Evolutionary conservation across 2,329 filamentous ascomycete genomes (phyloP), one percentile per base, ranked within the genome.

Genomic region (Aspergillus fischeri): DNA sequence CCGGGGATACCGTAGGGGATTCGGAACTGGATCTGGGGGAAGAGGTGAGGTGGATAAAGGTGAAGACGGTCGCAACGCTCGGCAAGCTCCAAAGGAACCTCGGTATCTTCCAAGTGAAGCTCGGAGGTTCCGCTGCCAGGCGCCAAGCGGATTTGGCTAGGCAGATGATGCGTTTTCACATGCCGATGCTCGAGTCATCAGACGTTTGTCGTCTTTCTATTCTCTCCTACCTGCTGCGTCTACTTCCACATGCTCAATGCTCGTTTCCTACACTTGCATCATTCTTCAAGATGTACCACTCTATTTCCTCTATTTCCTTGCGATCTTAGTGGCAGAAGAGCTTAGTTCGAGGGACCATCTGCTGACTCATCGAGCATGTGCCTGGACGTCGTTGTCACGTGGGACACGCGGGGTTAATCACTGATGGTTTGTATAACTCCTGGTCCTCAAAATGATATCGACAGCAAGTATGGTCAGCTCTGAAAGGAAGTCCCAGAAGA

Each of bases 151-250:
- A 59, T 57, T 53, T 60, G 64, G 67, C 62, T 58, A 57, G 66
- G 68, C 63, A 68, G 63, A 66, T 68, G 58, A 50, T 51, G 28
- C 3, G 48, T 47, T 58, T 69, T 73, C 70, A 73, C 70, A 73
- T 73, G 70, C 70, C 69, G 70, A 67, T 55, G 21, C 48, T 28
- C 14, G 4, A 24, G n/a, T 47, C 25, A 27, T 52, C 49, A 48
- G 49, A 51, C 52, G 49, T 51, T 49, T 5, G 21, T 20, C 11
- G 3, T 35, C 1, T 44, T 44, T 44, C n/a, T 21, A 44, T 21
- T 35, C 17, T 35, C 32, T 35, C 17, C 32, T 17, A 35, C 14
- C 32, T 35, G 14, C 14, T 38, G 5, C 41, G 6, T 44, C 10
- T 8, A 21, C n/a, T 21, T 44, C 21, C 44, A 47, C 21, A 47